Evolutionary conservation across 2,329 filamentous ascomycete genomes (phyloP), one percentile per base, ranked within the genome.

Genomic region (Botryosphaeria dothidea): DNA sequence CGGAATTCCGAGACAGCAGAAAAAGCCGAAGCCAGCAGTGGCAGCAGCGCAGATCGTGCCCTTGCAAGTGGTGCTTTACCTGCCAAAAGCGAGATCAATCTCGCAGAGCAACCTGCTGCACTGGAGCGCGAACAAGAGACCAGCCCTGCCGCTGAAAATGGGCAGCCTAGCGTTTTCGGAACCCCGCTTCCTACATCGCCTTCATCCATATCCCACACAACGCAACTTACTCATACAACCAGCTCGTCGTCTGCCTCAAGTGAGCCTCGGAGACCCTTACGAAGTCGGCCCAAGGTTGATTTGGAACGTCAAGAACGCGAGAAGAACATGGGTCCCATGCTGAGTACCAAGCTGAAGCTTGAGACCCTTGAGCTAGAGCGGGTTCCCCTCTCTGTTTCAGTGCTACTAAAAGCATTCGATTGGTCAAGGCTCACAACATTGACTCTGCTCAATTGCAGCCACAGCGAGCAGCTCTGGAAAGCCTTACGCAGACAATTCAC

Each of bases 391-490:
- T 92, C 89, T 1, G 84, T 92, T 46, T 82, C 87, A 8, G 86
- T 92, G n/a, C 82, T 92, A 63, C 83, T 87, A 52, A 85, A 86
- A 66, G 89, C 86, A 1, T 83, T 95, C 46, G 91, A 95, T 76
- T 95, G 91, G 91, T 86, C 87, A 1, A 81, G 84, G 9, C 76
- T 95, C 61, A 91, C 88, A 2, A 90, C 82, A 17, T 77, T 95
- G 58, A 94, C 92, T 0, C 84, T 95, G 21, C 84, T 95, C 51
- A 84, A 89, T 67, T 95, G 92, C 72, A 81, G 84, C 36, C 86
- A 91, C 61, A 88, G 92, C 71, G 90, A 93, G 66, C 84, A 85
- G 65, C 81, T 95, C 2, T 95, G 91, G 91, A 89, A 88, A 71
- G 85, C 88, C 61, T 81, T 95, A 15, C 86, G 87, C 57, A 84